These are phyloP conservation scores for Ramularia endophylla DNA, from an alignment of 2,329 filamentous ascomycete species.

Conservation along the genomic window DNA sequence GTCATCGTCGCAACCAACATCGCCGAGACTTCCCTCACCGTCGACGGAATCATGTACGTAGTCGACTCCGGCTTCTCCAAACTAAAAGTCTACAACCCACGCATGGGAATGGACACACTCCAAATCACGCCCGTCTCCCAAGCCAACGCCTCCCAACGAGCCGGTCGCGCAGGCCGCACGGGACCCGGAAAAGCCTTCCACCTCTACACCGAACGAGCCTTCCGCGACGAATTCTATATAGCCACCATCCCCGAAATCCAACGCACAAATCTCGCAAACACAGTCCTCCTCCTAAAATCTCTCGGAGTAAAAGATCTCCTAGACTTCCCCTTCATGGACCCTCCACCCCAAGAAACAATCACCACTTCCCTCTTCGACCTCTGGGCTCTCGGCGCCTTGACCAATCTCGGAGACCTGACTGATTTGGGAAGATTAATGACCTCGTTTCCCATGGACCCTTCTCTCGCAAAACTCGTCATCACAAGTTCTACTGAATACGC, in stretches of 20 bases:
- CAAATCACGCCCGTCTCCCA: conserved; percentile 98
- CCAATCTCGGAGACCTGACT: conserved; percentile 90
- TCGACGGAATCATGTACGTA: conserved; percentile 99
- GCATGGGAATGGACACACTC: conserved; percentile 98
- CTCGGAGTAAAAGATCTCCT: conserved; percentile 89
- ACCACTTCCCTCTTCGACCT: conserved; percentile 95
- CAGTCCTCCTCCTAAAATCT: conserved; percentile 87
- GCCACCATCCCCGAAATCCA: conserved; percentile 98
- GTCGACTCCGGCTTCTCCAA: conserved; percentile 96
- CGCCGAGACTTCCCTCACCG: conserved; percentile 93
- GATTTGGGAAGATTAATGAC: conserved; percentile 88
- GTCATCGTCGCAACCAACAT: conserved; percentile 99
- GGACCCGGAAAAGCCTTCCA: conserved; percentile 94
- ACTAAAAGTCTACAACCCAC: conserved; percentile 96
- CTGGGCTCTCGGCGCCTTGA: conserved; percentile 88
- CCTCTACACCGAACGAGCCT: conserved; percentile 89
- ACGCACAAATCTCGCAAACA: conserved; percentile 91
- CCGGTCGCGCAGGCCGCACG: conserved; percentile 87
- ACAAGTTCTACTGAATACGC: conserved; percentile 69
- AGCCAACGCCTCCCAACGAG: conserved; percentile 88
- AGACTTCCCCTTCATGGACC: conserved; percentile 99
- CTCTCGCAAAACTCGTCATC: conserved; percentile 89
- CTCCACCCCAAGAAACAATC: conserved; percentile 95
- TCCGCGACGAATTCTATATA: conserved; percentile 92
- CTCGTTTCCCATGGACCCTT: conserved; percentile 96